phyloP scores from a whole-genome alignment of 1,284 basidiomycete species.

The Austropuccinia psidii region DNA sequence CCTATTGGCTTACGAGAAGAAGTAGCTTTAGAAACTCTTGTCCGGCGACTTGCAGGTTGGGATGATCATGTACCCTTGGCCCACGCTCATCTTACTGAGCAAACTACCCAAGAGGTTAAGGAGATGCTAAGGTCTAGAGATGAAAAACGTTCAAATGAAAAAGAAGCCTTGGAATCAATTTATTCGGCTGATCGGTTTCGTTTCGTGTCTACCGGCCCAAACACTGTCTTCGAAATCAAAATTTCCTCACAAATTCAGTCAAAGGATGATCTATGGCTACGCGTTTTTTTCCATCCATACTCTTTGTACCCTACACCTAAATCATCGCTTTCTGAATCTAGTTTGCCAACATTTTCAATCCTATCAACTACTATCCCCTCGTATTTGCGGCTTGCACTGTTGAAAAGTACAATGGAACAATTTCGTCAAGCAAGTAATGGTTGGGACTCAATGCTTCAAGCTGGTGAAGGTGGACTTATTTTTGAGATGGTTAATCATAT shows the following conservation, averaged over 20 bases:
- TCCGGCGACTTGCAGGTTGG: constrained; percentile 49
- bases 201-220: constrained; percentile 43
- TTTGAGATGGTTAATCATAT: constrained; percentile 67
- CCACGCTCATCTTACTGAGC: constrained; percentile 50
- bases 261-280: constrained; percentile 56
- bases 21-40: constrained; percentile 48
- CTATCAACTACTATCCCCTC: constrained; percentile 64
- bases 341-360: constrained; percentile 66
- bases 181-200: constrained; percentile 47
- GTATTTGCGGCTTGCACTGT: constrained; percentile 74
- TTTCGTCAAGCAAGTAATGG: constrained; percentile 49
- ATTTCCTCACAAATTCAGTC: constrained; percentile 39
- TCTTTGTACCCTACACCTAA: constrained; percentile 55
- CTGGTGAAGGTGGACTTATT: constrained; percentile 63
- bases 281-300: constrained; percentile 58
- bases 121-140: constrained; percentile 49
- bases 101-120: constrained; percentile 44
- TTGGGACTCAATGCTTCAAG: constrained; percentile 55
- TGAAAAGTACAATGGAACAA: constrained; percentile 38
- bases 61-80: constrained; percentile 52
- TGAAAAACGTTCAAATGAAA: constrained; percentile 61
- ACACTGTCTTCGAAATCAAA: constrained; percentile 44
- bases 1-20: constrained; percentile 45
- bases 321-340: constrained; percentile 46
- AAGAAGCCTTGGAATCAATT: constrained; percentile 57